Percentiles rank a stretch among this genome's conserved stretches.
Conservation (phyloP, 1,284 basidiomycete species). For the Austroboletus niveus region DNA sequence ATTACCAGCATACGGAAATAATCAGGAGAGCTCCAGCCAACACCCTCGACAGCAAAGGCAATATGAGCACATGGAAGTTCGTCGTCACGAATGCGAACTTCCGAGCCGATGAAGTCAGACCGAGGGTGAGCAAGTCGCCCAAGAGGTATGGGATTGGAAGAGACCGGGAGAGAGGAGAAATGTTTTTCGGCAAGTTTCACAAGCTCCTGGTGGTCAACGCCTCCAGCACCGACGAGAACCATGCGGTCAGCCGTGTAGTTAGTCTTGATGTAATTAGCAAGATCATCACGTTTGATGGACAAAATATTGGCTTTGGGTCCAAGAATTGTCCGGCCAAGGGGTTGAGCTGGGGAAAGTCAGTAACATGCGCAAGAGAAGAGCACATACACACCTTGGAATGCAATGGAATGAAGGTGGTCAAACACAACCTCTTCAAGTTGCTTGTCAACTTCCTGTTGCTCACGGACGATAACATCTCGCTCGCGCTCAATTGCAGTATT, state of each 20-base stretch:
- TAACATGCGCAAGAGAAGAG: conserved; percentile 5
- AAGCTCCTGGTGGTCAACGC: conserved; percentile 89
- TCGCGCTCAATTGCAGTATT: conserved; percentile 88
- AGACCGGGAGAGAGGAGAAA: conserved; percentile 88
- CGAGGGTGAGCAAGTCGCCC: conserved; percentile 75
- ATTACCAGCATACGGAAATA: conserved; percentile 99
- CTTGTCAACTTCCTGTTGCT: conserved; percentile 99
- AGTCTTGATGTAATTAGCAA: conserved; percentile 90
- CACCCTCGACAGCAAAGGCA: conserved; percentile 97
- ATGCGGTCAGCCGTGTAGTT: conserved; percentile 99
- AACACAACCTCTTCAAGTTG: conserved; percentile 98
- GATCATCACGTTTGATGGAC: conserved; percentile 92
- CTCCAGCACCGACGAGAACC: conserved; percentile 97
- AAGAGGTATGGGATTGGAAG: conserved; percentile 85
- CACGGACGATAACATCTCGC: conserved; percentile 94
- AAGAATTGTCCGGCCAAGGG: conserved; percentile 96
- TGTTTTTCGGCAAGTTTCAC: conserved; percentile 95
- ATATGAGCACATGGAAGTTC: conserved; percentile 87
- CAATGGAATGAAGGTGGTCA: conserved; percentile 95
- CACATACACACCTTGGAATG: conserved; percentile 78
- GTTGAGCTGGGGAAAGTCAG: conserved; percentile 62
- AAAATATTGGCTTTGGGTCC: conserved; percentile 97
- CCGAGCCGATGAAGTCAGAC: conserved; percentile 89
- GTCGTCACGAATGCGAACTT: conserved; percentile 96
- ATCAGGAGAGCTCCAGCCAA: conserved; percentile 96